phyloP scores from a whole-genome alignment of 2,329 filamentous ascomycete species.

The Ophiostoma tasmaniense region DNA sequence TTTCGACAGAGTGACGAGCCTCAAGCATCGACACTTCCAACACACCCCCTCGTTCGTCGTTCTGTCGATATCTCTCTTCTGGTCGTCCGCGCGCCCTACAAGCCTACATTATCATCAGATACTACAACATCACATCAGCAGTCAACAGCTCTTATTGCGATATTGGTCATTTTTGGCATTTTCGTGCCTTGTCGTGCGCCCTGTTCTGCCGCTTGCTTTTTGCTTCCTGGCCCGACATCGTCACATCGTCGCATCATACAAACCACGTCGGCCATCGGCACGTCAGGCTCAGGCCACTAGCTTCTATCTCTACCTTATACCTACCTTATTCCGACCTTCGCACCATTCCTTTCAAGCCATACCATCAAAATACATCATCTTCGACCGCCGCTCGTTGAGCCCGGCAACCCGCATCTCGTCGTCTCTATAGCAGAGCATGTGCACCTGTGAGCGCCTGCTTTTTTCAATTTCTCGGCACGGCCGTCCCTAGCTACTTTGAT shows the following conservation, averaged over 20 bases:
- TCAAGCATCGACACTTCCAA: not conserved
- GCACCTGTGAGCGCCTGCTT: not conserved
- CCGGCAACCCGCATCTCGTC: not conserved
- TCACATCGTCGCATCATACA: not conserved
- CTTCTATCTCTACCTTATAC: not conserved
- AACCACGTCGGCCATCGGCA: not conserved
- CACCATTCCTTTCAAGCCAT: no score
- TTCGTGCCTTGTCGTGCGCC: no score
- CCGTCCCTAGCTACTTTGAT: not conserved
- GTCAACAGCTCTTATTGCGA: not conserved
- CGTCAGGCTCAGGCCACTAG: not conserved
- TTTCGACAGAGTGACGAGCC: not conserved
- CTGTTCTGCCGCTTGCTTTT: not conserved
- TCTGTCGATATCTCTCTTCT: not conserved
- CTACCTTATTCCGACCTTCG: not conserved
- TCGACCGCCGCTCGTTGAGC: not conserved
- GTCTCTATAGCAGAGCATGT: conserved; percentile 3
- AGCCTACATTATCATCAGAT: not conserved
- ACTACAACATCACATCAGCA: not conserved
- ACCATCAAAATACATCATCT: not conserved
- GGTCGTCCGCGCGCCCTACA: not conserved
- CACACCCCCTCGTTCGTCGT: not conserved
- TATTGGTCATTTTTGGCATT: not conserved
- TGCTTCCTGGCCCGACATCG: not conserved
- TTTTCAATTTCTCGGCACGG: not conserved